phyloP scores from a whole-genome alignment of 352 stramenopile species.

The Pythium brassicae region DNA sequence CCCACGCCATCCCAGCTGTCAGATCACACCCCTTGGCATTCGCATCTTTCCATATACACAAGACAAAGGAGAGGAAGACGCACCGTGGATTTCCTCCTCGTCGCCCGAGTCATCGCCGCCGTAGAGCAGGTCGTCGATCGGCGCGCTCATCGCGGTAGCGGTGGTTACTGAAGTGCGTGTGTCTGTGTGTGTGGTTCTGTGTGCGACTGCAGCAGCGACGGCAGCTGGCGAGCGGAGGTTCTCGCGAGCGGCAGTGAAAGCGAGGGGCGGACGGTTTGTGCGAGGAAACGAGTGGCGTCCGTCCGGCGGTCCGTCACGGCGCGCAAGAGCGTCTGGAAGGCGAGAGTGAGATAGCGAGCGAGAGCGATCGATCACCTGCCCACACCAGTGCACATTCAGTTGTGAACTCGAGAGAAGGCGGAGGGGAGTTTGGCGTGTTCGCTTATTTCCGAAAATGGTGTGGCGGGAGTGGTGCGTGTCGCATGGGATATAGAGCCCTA shows the following conservation, averaged over 20 bases:
- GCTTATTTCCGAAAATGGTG: no score
- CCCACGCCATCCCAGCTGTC: no score
- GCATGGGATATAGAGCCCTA: no score
- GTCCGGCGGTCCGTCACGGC: neutral
- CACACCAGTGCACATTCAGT: slow-evolving; percentile 11
- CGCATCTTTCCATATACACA: neutral
- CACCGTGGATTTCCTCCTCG: slow-evolving; percentile 68
- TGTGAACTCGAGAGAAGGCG: neutral
- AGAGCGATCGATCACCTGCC: slow-evolving; percentile 1
- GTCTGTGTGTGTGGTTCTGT: neutral
- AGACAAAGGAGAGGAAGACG: slow-evolving; percentile 11
- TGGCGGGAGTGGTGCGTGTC: no score
- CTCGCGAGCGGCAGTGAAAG: neutral
- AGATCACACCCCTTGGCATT: no score
- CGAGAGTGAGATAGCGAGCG: neutral
- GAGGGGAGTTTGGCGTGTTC: no score
- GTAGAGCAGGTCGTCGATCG: slow-evolving; percentile 82
- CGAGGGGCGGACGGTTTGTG: neutral
- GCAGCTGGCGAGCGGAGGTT: no score
- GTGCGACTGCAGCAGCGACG: neutral
- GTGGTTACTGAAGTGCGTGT: slow-evolving; percentile 2
- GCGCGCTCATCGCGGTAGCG: slow-evolving; percentile 58
- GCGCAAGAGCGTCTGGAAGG: neutral
- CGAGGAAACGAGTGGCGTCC: neutral
- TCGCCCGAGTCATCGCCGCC: slow-evolving; percentile 79